Evolutionary conservation across 169 alveolate species (phyloP), one percentile per base, ranked within the genome.

Genomic region (Plasmodium blacklocki): DNA sequence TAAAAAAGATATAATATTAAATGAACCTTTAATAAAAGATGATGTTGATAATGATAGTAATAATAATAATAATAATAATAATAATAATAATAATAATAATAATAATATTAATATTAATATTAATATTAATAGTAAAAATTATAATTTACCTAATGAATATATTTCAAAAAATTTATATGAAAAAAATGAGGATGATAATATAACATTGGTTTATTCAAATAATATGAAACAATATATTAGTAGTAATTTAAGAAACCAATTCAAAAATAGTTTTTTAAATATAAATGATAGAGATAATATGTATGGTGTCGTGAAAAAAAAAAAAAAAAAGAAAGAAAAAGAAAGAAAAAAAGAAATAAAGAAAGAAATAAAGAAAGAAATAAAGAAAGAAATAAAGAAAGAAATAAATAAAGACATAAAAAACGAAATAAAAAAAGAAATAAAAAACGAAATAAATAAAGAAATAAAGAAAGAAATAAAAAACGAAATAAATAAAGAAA

Each of bases 281-380:
- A 39, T 39, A 39, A 5, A 9, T 39, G 9, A 39, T 39, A 7
- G 47, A 39, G 47, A 39, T 5, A 39, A 39, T 39, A 6, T 39
- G 47, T 39, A 39, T 39, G 47, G 6, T 0, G 11, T 39, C 47
- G 11, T 39, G 47, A 39, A 39, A 39, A 5, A 39, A 39, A 39
- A 39, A 26, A 26, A 26, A 2, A 26, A 26, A 26, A 26, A 5
- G 2, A 26, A 26, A 26, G 4, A 26, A 26, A 26, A 2, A 2
- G 39, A 26, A 26, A 26, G 1, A 26, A 26, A 2, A 21, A 39
- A 45, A 68, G 45, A 15, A 80, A 56, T 56, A 80, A 58, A 39
- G 66, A 80, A 56, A 29, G 49, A 19, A 60, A 50, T 12, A 15
- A 60, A 49, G 18, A 26, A 9, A 29, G 56, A 45, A 80, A 67